Conservation (phyloP, 805 yeast genomes). For the Metschnikowia chrysomelidarum region DNA sequence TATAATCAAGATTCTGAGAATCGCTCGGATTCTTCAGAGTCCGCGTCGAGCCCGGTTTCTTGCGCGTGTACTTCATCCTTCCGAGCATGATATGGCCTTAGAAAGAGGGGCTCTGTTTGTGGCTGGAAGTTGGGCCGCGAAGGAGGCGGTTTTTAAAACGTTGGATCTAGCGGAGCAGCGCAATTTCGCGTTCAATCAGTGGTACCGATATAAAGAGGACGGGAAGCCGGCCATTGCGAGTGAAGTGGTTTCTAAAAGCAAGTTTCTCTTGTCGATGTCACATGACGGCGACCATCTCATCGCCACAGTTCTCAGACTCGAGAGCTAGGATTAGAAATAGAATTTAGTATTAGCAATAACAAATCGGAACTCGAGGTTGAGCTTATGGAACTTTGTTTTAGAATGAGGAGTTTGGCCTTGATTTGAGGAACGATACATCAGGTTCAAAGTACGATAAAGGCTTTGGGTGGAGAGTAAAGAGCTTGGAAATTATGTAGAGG, state of each 20-base stretch:
- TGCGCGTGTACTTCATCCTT: constrained; percentile 52
- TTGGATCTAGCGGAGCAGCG: constrained; percentile 49
- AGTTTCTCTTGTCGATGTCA: constrained; percentile 53
- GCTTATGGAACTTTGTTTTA: too few relatives aligned
- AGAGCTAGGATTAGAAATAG: too few relatives aligned
- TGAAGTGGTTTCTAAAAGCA: constrained; percentile 34
- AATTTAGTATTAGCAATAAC: too few relatives aligned
- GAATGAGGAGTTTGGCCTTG: too few relatives aligned
- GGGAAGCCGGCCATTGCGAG: constrained; percentile 47
- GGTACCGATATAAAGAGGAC: constrained; percentile 49
- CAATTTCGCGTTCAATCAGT: constrained; percentile 53
- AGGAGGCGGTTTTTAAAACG: constrained; percentile 71
- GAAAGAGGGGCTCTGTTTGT: constrained; percentile 32
- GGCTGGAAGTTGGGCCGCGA: constrained; percentile 67
- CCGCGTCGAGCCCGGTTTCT: constrained; percentile 25
- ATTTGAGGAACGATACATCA: too few relatives aligned
- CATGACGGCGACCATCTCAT: constrained; percentile 64
- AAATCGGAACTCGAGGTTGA: too few relatives aligned
- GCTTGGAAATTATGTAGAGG: too few relatives aligned
- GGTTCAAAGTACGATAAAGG: too few relatives aligned
- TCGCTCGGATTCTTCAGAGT: constrained; percentile 38
- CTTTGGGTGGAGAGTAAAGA: too few relatives aligned
- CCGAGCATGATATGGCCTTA: constrained; percentile 38
- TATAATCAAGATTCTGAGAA: constrained; percentile 47
- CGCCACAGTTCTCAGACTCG: constrained; percentile 53